A percentile compares a stretch with the other conserved stretches of the same genome.
These are phyloP conservation scores for Phytophthora sp. DNA, from an alignment of 352 stramenopile genomes.

Conservation along the genomic window DNA sequence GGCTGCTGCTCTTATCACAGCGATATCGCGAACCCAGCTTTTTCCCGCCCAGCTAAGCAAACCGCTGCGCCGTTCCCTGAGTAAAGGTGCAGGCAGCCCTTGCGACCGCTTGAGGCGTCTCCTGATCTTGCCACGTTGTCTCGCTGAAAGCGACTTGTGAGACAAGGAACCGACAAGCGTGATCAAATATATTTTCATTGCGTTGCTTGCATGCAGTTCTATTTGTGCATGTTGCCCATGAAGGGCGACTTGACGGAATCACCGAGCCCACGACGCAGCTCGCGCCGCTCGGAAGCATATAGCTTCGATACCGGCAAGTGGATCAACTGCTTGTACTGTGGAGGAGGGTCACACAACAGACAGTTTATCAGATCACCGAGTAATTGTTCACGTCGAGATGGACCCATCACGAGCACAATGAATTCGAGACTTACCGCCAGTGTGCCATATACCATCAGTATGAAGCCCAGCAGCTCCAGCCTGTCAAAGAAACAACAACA, in stretches of 20 bases:
- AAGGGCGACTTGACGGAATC: conserved; percentile 72
- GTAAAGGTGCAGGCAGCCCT: conserved; percentile 20
- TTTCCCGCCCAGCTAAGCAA: neutral
- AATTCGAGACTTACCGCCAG: conserved; percentile 58
- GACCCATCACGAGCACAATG: conserved; percentile 12
- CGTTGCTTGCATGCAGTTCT: conserved; percentile 21
- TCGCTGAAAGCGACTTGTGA: conserved; percentile 32
- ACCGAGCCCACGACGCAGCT: conserved; percentile 25
- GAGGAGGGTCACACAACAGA: neutral
- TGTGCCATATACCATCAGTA: conserved; percentile 83
- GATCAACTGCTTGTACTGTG: conserved; percentile 86
- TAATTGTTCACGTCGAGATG: too few relatives aligned
- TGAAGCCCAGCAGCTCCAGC: conserved; percentile 76
- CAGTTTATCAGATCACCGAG: conserved; percentile 9
- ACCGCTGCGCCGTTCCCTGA: neutral
- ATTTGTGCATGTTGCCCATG: conserved; percentile 82
- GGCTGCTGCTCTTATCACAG: neutral
- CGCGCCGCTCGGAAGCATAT: conserved; percentile 60
- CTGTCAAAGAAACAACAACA: conserved; percentile 32
- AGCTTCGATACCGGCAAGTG: conserved; percentile 50
- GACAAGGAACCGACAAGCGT: conserved; percentile 18
- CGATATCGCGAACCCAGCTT: neutral
- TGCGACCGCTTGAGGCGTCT: conserved; percentile 15
- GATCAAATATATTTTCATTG: conserved; percentile 35
- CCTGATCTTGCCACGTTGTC: conserved; percentile 35